Evolutionary conservation across 2,329 filamentous ascomycete genomes (phyloP).

Genomic region (Aspergillus brunneoviolaceus): DNA sequence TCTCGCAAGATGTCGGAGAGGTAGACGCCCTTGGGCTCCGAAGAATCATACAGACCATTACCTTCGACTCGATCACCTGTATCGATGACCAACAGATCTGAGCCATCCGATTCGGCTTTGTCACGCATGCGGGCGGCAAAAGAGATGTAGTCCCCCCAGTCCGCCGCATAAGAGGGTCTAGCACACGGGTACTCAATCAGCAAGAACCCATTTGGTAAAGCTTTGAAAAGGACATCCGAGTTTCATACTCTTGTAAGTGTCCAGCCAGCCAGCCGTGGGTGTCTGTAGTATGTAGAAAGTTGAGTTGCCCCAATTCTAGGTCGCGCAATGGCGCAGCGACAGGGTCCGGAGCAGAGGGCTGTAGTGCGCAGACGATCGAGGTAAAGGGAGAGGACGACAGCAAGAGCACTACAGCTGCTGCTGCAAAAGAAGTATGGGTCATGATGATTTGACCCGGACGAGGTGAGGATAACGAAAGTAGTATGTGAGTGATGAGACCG

Average conservation of each 20-base stretch:
- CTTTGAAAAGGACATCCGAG: background rate
- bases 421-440: background rate
- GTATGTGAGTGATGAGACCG: too few species aligned
- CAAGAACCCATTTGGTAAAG: slow-evolving; percentile 2
- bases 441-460: background rate
- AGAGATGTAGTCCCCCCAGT: slow-evolving; percentile 97
- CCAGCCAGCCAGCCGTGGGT: slow-evolving; percentile 95
- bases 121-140: slow-evolving; percentile 80
- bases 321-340: slow-evolving; percentile 78
- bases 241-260: slow-evolving; percentile 78
- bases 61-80: slow-evolving; percentile 92
- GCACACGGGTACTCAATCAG: slow-evolving; percentile 19
- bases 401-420: slow-evolving; percentile 12
- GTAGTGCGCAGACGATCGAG: slow-evolving; percentile 52
- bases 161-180: slow-evolving; percentile 85
- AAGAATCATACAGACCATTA: slow-evolving; percentile 91
- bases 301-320: slow-evolving; percentile 88
- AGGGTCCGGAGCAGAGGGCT: slow-evolving; percentile 78
- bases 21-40: slow-evolving; percentile 81
- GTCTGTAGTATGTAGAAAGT: slow-evolving; percentile 95
- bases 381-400: slow-evolving; percentile 19
- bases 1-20: slow-evolving; percentile 83
- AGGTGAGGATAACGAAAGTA: too few species aligned
- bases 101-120: slow-evolving; percentile 73
- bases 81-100: slow-evolving; percentile 88